Base-by-base conservation (phyloP, 2,329 filamentous ascomycete genomes). In the Cladosporium sp. region DNA sequence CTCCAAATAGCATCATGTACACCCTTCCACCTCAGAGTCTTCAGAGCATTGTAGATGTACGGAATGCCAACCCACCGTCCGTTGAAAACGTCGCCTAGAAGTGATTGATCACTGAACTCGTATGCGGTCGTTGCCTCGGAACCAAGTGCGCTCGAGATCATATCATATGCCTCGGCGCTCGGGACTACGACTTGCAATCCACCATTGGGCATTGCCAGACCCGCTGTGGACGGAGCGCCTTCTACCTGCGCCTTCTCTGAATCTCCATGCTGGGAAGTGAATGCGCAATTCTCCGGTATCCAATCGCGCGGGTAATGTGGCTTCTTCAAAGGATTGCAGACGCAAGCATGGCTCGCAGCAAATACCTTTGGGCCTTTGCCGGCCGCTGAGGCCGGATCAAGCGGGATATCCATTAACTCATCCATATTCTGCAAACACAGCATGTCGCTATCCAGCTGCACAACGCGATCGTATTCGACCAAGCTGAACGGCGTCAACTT, bases 361-460 rank as follows among this genome's bases (percentile, higher is more conserved):
- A 95, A 92, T 29, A 95, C 86, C 38, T 79, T 76, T 38, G 76
- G 65, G 18, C 85, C 81, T 15, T 70, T 72, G 9, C 77, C 82
- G 1, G 60, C 72, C 52, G 74, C 52, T 36, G 70, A 71, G 0
- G 79, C 72, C 16, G 72, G 63, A 67, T 92, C 87, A 39, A 94
- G 78, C 54, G 80, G 72, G 43, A 95, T 60, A n/a, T 88, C 82
- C 88, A 95, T 94, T 58, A 95, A 73, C 72, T 94, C 89, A 66
- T 95, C 90, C 87, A 95, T 95, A 69, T 94, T 94, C 61, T 77
- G 77, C 57, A 84, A 69, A 7, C 88, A 82, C 43, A 95, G 72
- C 89, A 95, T 95, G 71, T 95, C 90, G 62, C 84, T 86, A 70
- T 95, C 90, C 49, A 95, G 77, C 70, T 89, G 86, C 30, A 94